Base-by-base conservation (phyloP, 2,329 filamentous ascomycete genomes). In the Colletotrichum sublineola region DNA sequence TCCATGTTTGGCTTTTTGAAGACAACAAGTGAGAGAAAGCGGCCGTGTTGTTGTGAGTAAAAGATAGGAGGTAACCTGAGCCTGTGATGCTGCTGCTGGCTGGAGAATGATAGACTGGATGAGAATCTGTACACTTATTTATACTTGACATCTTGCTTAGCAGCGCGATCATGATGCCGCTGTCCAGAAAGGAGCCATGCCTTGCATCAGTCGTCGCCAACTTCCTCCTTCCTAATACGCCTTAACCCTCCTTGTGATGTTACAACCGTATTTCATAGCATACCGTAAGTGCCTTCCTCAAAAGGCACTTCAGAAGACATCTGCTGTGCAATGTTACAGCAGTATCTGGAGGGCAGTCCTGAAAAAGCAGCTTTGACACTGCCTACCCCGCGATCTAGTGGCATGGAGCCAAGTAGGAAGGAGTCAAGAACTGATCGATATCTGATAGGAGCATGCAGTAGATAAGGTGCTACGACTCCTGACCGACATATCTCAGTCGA, bases 1-100 rank as follows among this genome's bases (percentile, higher is more conserved):
- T 82, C 79, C 82, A 83, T 83, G 61, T 67, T 71, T 76, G 76
- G 56, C 63, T 72, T 74, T 78, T 55, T 77, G 68, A 77, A 76
- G 77, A 75, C 55, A 56, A 71, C 29, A 33, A n/a, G 55, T 46
- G 63, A 46, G 58, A 48, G 15, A 46, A 48, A 20, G 31, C 11
- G 55, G 36, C 1, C n/a, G 36, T 57, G 15, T 5, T 57, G 20
- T 29, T 40, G 5, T 40, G 55, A 29, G n/a, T 24, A 24, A 11
- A 50, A 38, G 67, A 40, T 57, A n/a, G 55, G 33, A 56, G 31
- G 60, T 60, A n/a, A 62, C 61, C 48, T 48, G 70, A 73, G 67
- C 38, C 29, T 53, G 29, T 29, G 58, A 60, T 48, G 60, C 60
- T 63, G 60, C 60, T 63, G 12, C 40, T 42, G 40, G 60, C 14